Evolutionary conservation across 495 filamentous ascomycete genomes (phyloP), one percentile per base, ranked within the genome.

Genomic region (Lasiosphaeria ovina): DNA sequence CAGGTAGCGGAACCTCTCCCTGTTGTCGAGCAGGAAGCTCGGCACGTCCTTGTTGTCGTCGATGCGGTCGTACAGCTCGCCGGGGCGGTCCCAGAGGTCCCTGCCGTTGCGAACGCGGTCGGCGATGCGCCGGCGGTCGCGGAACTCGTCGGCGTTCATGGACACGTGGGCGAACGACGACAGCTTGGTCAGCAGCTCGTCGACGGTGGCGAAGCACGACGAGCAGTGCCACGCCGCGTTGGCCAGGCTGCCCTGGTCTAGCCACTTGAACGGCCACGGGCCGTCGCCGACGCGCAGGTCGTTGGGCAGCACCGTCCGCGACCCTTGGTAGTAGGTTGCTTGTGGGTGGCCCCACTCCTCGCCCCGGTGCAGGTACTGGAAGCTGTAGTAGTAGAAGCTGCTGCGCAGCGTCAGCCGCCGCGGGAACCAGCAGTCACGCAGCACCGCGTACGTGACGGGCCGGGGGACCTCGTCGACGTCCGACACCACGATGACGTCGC

Each of bases 141-240:
- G 66, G 56, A 70, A 81, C 35, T 70, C 63, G 14, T 72, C 70
- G 8, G 67, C 68, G 61, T 82, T 82, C 68, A 78, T 72, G 58
- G 66, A 69, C 10, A 61, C 66, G 55, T 83, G 81, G 52, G 79
- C 80, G 65, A 82, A 84, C 49, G 75, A 76, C 55, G 67, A 67
- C 69, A 83, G 74, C 69, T 83, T 84, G n/a, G 67, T 75, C 53
- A 79, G 65, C 62, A 85, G 60, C 63, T 84, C 76, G 1, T 74
- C 68, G 5, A 85, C 57, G 7, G 76, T 82, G 11, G 69, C 72
- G 58, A 84, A 82, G 63, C 83, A 85, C 12, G 71, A 77, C 35
- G 77, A 79, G 68, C 83, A 85, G 63, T 83, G 80, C 82, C 82
- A 85, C 6, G 70, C 75, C 0, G 82, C 79, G 62, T 77, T 77